These are phyloP conservation scores for Baudoinia panamericana DNA, from an alignment of 495 filamentous ascomycete genomes.

Conservation along the genomic window DNA sequence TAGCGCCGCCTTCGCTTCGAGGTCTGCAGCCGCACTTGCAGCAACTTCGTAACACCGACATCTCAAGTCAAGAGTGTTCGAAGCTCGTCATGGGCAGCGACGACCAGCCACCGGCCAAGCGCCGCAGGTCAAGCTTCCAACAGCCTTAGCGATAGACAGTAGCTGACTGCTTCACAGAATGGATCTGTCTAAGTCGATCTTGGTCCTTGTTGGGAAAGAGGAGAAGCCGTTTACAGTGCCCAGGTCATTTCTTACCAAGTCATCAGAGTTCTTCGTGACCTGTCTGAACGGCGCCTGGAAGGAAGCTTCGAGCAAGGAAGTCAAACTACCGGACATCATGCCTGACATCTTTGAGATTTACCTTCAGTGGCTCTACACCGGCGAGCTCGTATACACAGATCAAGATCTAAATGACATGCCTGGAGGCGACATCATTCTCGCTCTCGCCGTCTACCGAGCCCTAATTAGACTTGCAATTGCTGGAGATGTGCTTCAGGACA, in stretches of 20 bases:
- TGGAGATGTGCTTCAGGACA: background rate
- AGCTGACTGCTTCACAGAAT: background rate
- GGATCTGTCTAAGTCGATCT: background rate
- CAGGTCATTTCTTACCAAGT: background rate
- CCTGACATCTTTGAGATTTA: constrained; percentile 7
- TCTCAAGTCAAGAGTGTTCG: too few relatives aligned
- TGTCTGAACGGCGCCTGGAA: background rate
- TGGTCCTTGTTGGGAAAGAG: constrained; percentile 7
- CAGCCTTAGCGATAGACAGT: too few relatives aligned
- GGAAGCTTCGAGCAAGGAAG: background rate
- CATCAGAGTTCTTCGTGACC: constrained; percentile 11
- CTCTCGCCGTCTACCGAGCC: background rate
- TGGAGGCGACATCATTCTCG: too few relatives aligned
- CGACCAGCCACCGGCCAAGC: too few relatives aligned
- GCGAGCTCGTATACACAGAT: background rate
- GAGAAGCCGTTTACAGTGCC: constrained; percentile 5
- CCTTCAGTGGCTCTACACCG: constrained; percentile 15
- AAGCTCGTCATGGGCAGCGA: too few relatives aligned
- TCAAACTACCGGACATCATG: constrained; percentile 7
- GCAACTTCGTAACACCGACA: too few relatives aligned
- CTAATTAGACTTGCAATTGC: constrained; percentile 5
- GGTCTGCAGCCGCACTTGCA: too few relatives aligned
- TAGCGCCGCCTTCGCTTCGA: too few relatives aligned
- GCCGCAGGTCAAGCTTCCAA: too few relatives aligned
- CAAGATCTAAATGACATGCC: background rate